Evolutionary conservation across 2,329 filamentous ascomycete species (phyloP).

Genomic region (Hymenoscyphus linearis): DNA sequence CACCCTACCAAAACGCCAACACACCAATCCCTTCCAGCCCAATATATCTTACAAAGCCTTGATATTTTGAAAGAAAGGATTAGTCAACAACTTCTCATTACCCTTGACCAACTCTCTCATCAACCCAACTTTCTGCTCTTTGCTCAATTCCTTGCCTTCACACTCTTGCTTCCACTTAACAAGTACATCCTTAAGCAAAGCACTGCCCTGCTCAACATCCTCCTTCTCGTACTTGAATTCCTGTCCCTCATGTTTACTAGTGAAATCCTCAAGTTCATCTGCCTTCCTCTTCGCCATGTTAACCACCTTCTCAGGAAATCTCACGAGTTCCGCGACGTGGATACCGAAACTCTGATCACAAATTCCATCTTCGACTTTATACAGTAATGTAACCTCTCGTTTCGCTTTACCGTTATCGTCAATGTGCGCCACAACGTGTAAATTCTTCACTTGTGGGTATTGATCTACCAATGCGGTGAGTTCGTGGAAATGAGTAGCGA

Average conservation of each 20-base stretch:
- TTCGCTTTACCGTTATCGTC: constrained; percentile 40
- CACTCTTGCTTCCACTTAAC: constrained; percentile 80
- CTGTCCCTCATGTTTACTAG: constrained; percentile 64
- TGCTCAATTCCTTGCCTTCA: constrained; percentile 52
- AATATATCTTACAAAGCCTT: constrained; percentile 33
- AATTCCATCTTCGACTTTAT: constrained; percentile 92
- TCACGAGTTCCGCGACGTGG: constrained; percentile 92
- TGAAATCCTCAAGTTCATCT: constrained; percentile 95
- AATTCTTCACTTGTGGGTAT: constrained; percentile 81
- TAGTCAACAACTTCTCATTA: constrained; percentile 59
- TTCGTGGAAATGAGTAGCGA: constrained; percentile 98
- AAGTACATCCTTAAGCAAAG: constrained; percentile 76
- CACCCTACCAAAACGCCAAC: not conserved
- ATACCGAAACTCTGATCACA: constrained; percentile 98
- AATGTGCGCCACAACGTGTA: constrained; percentile 96
- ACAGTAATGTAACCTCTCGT: constrained; percentile 87
- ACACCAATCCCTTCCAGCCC: not conserved
- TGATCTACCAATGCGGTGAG: constrained; percentile 84
- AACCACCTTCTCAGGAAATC: constrained; percentile 94
- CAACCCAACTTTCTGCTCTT: constrained; percentile 70
- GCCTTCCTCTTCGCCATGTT: constrained; percentile 99
- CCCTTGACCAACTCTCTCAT: constrained; percentile 74
- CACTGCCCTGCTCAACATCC: constrained; percentile 85
- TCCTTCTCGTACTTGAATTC: constrained; percentile 65
- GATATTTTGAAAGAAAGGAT: constrained; percentile 63